A percentile compares a stretch with the other conserved stretches of the same genome.
Evolutionary conservation across 176 grass and related monocot genomes (phyloP).

Genomic region (Microstegium vimineum): DNA sequence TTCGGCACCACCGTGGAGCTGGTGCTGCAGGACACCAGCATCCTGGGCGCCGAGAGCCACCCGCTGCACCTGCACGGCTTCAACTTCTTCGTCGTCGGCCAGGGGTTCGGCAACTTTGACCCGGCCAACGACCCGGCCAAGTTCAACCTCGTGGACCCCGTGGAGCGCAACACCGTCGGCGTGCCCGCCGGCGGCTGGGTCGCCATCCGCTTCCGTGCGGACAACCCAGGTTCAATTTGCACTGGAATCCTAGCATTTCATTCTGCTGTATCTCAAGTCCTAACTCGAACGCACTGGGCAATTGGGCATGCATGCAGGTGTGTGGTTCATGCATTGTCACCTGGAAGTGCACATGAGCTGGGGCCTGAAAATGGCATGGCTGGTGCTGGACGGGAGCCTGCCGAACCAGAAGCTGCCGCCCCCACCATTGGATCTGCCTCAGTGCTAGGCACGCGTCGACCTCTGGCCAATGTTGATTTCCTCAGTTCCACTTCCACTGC

Average conservation of each 20-base stretch:
- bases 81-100: slow-evolving; percentile 74
- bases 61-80: slow-evolving; percentile 81
- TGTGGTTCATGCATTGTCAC: slow-evolving; percentile 95
- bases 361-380: slow-evolving; percentile 83
- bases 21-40: slow-evolving; percentile 81
- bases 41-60: slow-evolving; percentile 75
- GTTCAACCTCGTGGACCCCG: slow-evolving; percentile 71
- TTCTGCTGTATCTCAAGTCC: background rate
- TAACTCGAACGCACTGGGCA: background rate
- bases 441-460: slow-evolving; percentile 38
- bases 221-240: slow-evolving; percentile 59
- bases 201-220: slow-evolving; percentile 68
- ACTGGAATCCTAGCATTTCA: too few species aligned
- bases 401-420: slow-evolving; percentile 60
- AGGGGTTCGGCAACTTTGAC: slow-evolving; percentile 67
- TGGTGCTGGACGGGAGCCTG: slow-evolving; percentile 59
- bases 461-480: background rate
- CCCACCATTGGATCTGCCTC: slow-evolving; percentile 62
- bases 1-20: slow-evolving; percentile 62
- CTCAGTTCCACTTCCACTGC: background rate
- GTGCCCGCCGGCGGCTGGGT: slow-evolving; percentile 76
- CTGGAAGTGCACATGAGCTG: slow-evolving; percentile 83
- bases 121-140: slow-evolving; percentile 34
- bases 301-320: slow-evolving; percentile 35
- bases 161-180: slow-evolving; percentile 73